Percentiles rank a stretch among this genome's conserved stretches.
phyloP scores from a whole-genome alignment of 2,329 filamentous ascomycete species.

The Fusarium camptoceras region DNA sequence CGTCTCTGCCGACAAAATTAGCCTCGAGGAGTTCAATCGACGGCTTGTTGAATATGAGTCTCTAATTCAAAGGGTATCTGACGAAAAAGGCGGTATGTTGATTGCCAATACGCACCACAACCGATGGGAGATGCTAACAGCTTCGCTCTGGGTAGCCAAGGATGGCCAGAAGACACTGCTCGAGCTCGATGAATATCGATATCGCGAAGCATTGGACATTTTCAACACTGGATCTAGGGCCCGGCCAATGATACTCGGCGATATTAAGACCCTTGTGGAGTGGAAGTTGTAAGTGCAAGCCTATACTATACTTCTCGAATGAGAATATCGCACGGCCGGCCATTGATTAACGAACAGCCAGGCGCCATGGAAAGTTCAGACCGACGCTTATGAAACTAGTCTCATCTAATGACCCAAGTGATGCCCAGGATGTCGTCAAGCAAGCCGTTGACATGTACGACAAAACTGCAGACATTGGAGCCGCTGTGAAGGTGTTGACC shows the following conservation, averaged over 20 bases:
- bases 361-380: constrained; percentile 71
- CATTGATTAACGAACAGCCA: constrained; percentile 42
- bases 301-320: neutral
- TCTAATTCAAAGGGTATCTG: constrained; percentile 58
- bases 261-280: constrained; percentile 71
- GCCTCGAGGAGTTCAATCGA: constrained; percentile 51
- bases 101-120: neutral
- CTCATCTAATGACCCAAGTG: constrained; percentile 67
- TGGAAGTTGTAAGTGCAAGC: constrained; percentile 74
- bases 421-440: constrained; percentile 61
- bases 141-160: constrained; percentile 54
- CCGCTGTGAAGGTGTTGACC: constrained; percentile 65
- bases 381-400: constrained; percentile 71
- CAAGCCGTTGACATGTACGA: constrained; percentile 63
- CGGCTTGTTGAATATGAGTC: constrained; percentile 55
- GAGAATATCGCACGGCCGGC: neutral
- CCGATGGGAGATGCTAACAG: constrained; percentile 12
- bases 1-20: constrained; percentile 42
- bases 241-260: constrained; percentile 63
- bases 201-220: constrained; percentile 61
- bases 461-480: constrained; percentile 53
- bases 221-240: constrained; percentile 55
- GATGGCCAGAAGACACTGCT: constrained; percentile 62
- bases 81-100: constrained; percentile 57
- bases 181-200: constrained; percentile 71